phyloP scores from a whole-genome alignment of 768 basidiomycete species.

The Calocera cornea region DNA sequence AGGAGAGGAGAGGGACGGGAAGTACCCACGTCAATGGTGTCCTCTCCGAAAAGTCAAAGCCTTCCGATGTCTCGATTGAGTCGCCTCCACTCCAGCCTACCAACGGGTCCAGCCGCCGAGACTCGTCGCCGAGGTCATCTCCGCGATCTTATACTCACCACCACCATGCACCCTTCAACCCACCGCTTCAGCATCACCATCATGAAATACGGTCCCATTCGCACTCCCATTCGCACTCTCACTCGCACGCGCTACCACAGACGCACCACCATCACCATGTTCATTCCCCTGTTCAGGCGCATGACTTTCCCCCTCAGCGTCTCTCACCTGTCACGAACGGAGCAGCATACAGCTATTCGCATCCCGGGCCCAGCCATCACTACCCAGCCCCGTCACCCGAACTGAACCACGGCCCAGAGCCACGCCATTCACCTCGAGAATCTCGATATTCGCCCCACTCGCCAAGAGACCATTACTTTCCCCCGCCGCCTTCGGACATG shows the following conservation, averaged over 20 bases:
- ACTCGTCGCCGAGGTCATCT: neutral
- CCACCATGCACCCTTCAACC: neutral
- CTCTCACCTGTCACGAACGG: neutral
- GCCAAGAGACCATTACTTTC: neutral
- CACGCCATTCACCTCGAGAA: neutral
- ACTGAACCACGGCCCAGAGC: neutral
- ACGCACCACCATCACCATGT: neutral
- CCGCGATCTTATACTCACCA: neutral
- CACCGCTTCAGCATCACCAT: neutral
- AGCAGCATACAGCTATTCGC: neutral
- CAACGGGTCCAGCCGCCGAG: neutral
- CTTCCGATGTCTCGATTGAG: neutral
- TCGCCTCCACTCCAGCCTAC: neutral
- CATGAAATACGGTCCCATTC: neutral
- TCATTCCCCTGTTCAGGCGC: neutral
- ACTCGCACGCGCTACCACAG: neutral
- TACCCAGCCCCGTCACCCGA: neutral
- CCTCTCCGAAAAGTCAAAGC: neutral
- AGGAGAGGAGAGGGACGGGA: neutral
- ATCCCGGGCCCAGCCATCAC: neutral
- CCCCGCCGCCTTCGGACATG: neutral
- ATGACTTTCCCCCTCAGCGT: neutral
- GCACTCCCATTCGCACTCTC: neutral
- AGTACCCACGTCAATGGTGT: neutral
- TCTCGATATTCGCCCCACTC: neutral